Percentiles rank a stretch among this genome's conserved stretches.
Evolutionary conservation across 2,329 filamentous ascomycete species (phyloP).

Genomic region (Chrysoporthe cubensis): DNA sequence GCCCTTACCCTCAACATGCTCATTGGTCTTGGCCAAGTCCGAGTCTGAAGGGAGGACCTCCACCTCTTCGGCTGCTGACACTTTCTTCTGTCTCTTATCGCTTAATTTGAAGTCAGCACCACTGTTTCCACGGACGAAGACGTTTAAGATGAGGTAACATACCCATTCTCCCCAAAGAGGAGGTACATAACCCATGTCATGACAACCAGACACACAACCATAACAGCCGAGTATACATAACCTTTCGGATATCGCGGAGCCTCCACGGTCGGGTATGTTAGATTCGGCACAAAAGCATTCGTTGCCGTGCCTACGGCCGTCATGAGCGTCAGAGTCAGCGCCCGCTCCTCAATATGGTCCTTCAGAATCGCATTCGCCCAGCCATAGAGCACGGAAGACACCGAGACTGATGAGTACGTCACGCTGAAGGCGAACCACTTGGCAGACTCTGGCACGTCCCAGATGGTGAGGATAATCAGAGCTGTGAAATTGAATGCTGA

Average conservation of each 20-base stretch:
- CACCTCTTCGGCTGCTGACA: neutral
- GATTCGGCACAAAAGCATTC: conserved; percentile 58
- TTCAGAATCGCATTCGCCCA: conserved; percentile 58
- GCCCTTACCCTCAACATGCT: neutral
- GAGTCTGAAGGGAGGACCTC: neutral
- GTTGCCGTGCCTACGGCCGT: conserved; percentile 57
- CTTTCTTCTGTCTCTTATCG: conserved; percentile 1
- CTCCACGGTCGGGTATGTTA: conserved; percentile 53
- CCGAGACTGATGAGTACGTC: conserved; percentile 52
- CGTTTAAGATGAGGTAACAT: neutral
- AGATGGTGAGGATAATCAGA: conserved; percentile 56
- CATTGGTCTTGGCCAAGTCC: neutral
- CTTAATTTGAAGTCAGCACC: neutral
- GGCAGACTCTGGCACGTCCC: conserved; percentile 60
- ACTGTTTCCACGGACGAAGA: neutral
- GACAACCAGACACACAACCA: conserved; percentile 19
- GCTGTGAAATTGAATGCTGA: conserved; percentile 56
- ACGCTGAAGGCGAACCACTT: conserved; percentile 59
- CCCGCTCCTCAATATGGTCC: conserved; percentile 50
- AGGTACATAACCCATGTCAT: conserved; percentile 15
- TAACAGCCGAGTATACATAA: conserved; percentile 33
- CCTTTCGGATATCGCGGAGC: conserved; percentile 48
- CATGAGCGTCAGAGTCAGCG: conserved; percentile 54
- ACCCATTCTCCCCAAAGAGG: conserved; percentile 22
- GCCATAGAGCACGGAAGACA: conserved; percentile 59